Evolutionary conservation across 257 asterid species (phyloP), one percentile per base, ranked within the genome.

Genomic region (Solanum medicagineum): DNA sequence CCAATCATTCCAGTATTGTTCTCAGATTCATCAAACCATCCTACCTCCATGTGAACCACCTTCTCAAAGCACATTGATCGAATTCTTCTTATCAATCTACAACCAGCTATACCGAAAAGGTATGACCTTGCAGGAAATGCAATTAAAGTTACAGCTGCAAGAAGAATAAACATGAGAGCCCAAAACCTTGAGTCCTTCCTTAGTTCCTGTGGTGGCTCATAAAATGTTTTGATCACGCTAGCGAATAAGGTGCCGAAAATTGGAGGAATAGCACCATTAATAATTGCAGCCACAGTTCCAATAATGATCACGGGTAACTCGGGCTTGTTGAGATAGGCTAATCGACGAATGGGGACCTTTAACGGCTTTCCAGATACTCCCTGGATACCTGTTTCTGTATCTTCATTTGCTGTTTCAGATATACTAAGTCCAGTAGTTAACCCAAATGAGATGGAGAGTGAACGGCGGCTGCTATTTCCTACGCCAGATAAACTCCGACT

Each of bases 1-100:
- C 98, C 98, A 8, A 94, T 92, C 29, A 90, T 91, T 86, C 99
- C 99, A 74, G 97, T 92, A 4, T 98, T 94, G 88, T 95, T 92
- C 22, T 88, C 93, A 10, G 93, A 83, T 85, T 93, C 96, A 54
- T 95, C 99, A 44, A 94, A 95, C 99, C 98, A 95, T 26, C 94
- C 92, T 20, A 92, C 94, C 86, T 94, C 95, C 98, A 95, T 95
- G 86, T 86, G 91, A 44, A 95, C 95, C 88, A 93, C 95, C 88
- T 93, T 95, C 91, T 91, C 90, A 24, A 95, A 95, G 86, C 99
- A 94, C 96, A 92, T 90, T 84, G 87, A 84, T 86, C 98, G 88
- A 7, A 94, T 90, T 84, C 98, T 90, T 89, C 90, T 91, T 47
- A 95, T 92, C 88, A 95, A 75, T 85, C 89, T 89, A 85, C 93